phyloP scores from a whole-genome alignment of 345 rosid species.

The Hypericum androsaemum region DNA sequence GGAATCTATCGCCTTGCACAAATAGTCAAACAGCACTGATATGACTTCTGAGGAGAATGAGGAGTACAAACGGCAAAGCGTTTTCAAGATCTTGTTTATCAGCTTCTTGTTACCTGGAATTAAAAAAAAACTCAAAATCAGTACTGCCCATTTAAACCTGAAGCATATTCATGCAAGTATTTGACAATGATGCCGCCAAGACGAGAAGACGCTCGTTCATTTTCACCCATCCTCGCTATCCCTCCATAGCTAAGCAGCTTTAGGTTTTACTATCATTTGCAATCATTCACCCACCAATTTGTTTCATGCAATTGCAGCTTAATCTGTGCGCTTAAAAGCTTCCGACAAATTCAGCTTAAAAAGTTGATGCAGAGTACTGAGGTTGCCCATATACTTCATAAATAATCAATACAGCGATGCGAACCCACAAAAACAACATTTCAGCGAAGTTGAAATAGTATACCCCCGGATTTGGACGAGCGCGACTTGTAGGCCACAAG shows the following conservation, averaged over 20 bases:
- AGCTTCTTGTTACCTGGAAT: conserved; percentile 59
- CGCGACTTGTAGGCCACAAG: conserved; percentile 21
- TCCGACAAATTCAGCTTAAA: no score
- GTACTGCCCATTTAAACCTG: no score
- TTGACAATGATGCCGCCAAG: no score
- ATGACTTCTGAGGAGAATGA: conserved; percentile 64
- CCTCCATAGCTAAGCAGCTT: no score
- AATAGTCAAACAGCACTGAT: conserved; percentile 51
- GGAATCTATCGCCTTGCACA: conserved; percentile 44
- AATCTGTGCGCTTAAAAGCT: no score
- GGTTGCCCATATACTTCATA: neutral
- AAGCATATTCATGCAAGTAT: no score
- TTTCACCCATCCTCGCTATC: no score
- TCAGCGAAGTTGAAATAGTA: neutral
- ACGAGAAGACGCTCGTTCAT: no score
- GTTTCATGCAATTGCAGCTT: no score
- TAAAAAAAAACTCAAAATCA: neutral
- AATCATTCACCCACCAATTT: no score
- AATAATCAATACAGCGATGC: no score
- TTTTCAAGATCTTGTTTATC: conserved; percentile 37
- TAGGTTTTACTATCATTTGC: no score
- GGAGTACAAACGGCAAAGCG: conserved; percentile 48
- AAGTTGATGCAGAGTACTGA: neutral
- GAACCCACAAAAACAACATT: neutral
- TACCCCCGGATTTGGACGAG: conserved; percentile 34